These are phyloP conservation scores for Effrenium voratum DNA, from an alignment of 73 alveolate species.

Conservation along the genomic window DNA sequence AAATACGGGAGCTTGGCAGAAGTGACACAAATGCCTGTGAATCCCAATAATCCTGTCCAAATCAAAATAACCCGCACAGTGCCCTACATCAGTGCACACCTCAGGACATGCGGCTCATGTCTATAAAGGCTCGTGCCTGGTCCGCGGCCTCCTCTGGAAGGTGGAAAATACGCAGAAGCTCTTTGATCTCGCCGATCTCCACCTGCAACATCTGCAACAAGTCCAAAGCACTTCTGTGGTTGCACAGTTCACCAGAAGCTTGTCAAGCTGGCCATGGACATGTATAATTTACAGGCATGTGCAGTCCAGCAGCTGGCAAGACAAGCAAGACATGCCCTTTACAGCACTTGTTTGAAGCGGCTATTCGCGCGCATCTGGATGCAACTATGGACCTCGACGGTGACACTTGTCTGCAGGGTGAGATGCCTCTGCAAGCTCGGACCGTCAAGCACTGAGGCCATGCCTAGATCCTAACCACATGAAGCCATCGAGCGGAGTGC, in stretches of 20 bases:
- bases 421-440: too few relatives aligned
- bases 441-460: too few relatives aligned
- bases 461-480: too few relatives aligned
- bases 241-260: not conserved
- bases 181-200: slow-evolving; percentile 49
- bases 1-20: too few relatives aligned
- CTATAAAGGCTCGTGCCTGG: slow-evolving; percentile 31
- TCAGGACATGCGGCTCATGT: not conserved
- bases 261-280: not conserved
- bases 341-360: too few relatives aligned
- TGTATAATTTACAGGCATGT: not conserved
- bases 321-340: not conserved
- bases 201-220: slow-evolving; percentile 24
- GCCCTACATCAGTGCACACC: not conserved
- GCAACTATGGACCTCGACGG: too few relatives aligned
- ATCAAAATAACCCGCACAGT: not conserved
- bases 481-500: too few relatives aligned
- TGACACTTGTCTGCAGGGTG: too few relatives aligned
- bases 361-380: too few relatives aligned
- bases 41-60: too few relatives aligned
- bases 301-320: not conserved
- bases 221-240: not conserved
- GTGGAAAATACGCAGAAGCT: slow-evolving; percentile 57
- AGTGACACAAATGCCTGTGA: too few relatives aligned
- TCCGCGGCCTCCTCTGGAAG: slow-evolving; percentile 77